Percentiles rank a stretch among this genome's conserved stretches.
Evolutionary conservation across 441 rosid species (phyloP).

Genomic region (Monsonia emarginata): DNA sequence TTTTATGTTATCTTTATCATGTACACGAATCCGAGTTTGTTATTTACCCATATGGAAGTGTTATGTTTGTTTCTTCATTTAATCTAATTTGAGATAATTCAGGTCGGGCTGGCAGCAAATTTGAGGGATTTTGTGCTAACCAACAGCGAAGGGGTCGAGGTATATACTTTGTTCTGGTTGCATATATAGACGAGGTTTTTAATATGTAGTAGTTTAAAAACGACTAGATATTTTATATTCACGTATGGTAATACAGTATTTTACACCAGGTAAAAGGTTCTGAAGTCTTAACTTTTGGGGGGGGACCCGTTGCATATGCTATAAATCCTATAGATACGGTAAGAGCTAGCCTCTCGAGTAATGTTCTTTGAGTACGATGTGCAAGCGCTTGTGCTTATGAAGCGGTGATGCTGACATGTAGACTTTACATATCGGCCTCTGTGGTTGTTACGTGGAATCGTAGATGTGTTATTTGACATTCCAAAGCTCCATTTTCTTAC

Average conservation of each 20-base stretch:
- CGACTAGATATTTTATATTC: not conserved
- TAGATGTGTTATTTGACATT: too few relatives aligned
- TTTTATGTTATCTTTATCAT: slow-evolving; percentile 4
- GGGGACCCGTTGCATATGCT: slow-evolving; percentile 73
- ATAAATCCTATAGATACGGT: slow-evolving; percentile 69
- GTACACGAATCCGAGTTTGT: not conserved
- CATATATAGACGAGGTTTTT: slow-evolving; percentile 63
- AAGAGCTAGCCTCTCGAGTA: slow-evolving; percentile 17
- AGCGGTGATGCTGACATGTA: not conserved
- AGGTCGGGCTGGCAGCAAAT: slow-evolving; percentile 93
- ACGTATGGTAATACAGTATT: not conserved
- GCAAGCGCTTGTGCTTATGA: not conserved
- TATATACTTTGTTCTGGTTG: too few relatives aligned
- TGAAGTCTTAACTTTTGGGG: slow-evolving; percentile 60
- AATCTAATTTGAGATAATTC: slow-evolving; percentile 9
- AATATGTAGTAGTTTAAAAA: not conserved
- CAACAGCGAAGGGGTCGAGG: slow-evolving; percentile 63
- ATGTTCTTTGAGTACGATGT: not conserved
- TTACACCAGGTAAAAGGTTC: slow-evolving; percentile 68
- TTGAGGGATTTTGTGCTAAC: slow-evolving; percentile 61
- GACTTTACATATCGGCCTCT: too few relatives aligned
- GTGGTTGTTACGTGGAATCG: too few relatives aligned
- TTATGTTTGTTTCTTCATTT: not conserved
- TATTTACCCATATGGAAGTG: not conserved
- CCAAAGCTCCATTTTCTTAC: not conserved